Base-by-base conservation (phyloP, 129 eudicot species). In the Centrapalus pauciflorus region DNA sequence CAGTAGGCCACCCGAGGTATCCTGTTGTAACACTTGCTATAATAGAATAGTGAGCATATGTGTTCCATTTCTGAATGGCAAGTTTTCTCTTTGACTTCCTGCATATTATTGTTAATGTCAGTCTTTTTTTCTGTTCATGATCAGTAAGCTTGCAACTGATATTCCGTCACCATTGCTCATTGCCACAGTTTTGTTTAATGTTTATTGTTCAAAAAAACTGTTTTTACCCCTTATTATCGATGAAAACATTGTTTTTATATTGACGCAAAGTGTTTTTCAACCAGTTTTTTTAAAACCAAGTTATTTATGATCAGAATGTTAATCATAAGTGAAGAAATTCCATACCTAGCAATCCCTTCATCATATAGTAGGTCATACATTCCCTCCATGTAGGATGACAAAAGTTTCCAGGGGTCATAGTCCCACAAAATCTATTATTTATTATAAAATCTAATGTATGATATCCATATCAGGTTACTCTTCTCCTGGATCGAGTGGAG, bases 401-500 rank as follows among this genome's bases (percentile, higher is more conserved):
- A 61, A 33, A 23, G 28, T 14, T 32, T 59, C 65, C 40, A 17
- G 43, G 35, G 35, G 49, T 34, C 51, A 35, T 19, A 20, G 63
- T 23, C 60, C 30, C 24, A 25, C 76, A 5, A 7, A 32, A 40
- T 7, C 20, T 57, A 38, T 65, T 52, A 17, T 8, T 52, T 55
- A 3, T 27, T 51, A 49, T 6, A 56, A n/a, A n/a, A 35, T 24
- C 23, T 77, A 21, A 59, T 28, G 32, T 35, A 43, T 32, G 46
- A 21, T 24, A 41, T 69, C 62, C 25, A 61, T 41, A 23, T 29
- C 76, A 90, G 97, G 82, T 90, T 38, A 81, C 76, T 33, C 73
- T 57, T 46, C 85, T 90, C 57, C 37, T 90, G 72, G 77, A 84
- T 13, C 73, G 83, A 46, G 96, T 87, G 43, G 97, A 90, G 73